Conservation (phyloP, 2,329 filamentous ascomycete genomes). For the Trichophyton equinum region DNA sequence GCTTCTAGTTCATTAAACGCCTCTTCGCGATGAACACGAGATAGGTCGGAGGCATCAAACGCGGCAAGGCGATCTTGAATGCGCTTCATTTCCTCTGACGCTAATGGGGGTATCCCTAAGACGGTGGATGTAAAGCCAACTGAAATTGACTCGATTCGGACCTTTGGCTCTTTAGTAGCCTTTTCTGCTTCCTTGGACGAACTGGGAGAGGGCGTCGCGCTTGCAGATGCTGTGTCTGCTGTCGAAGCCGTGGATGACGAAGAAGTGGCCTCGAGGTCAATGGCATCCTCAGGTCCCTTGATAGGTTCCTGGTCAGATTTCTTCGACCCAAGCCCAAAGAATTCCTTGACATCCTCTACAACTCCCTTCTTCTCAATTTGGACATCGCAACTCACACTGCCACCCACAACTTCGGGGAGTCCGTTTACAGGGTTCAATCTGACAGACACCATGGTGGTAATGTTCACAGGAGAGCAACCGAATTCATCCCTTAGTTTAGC, state of each 20-base stretch:
- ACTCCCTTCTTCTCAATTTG: constrained; percentile 63
- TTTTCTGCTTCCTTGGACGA: constrained; percentile 34
- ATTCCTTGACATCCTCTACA: constrained; percentile 87
- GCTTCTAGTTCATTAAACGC: constrained; percentile 84
- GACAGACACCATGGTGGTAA: constrained; percentile 67
- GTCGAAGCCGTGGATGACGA: constrained; percentile 1
- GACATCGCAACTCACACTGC: constrained; percentile 73
- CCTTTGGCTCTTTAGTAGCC: constrained; percentile 28
- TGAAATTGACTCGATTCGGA: constrained; percentile 40
- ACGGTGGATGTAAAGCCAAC: constrained; percentile 39
- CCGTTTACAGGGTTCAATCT: constrained; percentile 61
- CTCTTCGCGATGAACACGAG: constrained; percentile 67
- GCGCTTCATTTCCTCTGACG: constrained; percentile 28
- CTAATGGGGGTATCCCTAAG: constrained; percentile 31
- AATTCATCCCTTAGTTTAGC: constrained; percentile 64
- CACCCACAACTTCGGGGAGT: constrained; percentile 63
- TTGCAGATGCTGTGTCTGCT: constrained; percentile 27
- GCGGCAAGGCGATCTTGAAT: constrained; percentile 64
- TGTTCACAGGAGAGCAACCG: constrained; percentile 61
- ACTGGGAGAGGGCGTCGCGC: constrained; percentile 23
- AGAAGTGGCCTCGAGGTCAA: constrained; percentile 31
- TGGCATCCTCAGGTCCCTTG: constrained; percentile 40
- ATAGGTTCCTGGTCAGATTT: constrained; percentile 69
- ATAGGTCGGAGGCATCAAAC: constrained; percentile 75
- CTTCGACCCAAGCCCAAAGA: constrained; percentile 87